phyloP scores from a whole-genome alignment of 495 filamentous ascomycete genomes.

The Penicillium macrosclerotiorum region DNA sequence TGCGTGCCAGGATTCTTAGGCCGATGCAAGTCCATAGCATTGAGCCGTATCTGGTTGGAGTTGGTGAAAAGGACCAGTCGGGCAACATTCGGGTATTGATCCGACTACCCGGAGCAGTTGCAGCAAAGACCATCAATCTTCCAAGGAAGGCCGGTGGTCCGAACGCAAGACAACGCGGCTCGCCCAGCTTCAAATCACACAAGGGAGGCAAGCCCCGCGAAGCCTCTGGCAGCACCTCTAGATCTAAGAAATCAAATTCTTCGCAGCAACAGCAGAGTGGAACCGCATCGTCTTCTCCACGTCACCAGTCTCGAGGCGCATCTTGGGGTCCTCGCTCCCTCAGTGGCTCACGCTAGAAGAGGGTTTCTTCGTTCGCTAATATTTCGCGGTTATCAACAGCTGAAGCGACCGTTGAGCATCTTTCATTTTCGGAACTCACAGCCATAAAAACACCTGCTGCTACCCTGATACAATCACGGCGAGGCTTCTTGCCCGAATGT shows the following conservation, averaged over 20 bases:
- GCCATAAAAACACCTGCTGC: too few species aligned
- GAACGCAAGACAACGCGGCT: conserved; percentile 25
- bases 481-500: too few species aligned
- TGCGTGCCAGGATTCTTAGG: conserved; percentile 36
- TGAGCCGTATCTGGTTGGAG: conserved; percentile 33
- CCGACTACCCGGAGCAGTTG: conserved; percentile 34
- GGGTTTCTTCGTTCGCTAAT: too few species aligned
- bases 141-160: conserved; percentile 29
- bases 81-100: conserved; percentile 34
- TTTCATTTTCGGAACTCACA: neutral
- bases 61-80: conserved; percentile 35
- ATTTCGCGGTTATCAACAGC: conserved; percentile 3
- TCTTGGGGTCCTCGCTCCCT: conserved; percentile 31
- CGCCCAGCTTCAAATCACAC: conserved; percentile 33
- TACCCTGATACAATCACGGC: too few species aligned
- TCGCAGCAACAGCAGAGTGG: conserved; percentile 19
- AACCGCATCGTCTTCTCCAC: conserved; percentile 24
- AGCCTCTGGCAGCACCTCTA: conserved; percentile 11
- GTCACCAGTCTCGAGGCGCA: conserved; percentile 30
- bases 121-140: conserved; percentile 29
- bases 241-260: conserved; percentile 27
- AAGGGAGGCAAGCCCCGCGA: conserved; percentile 38
- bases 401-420: neutral
- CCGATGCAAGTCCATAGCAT: conserved; percentile 41
- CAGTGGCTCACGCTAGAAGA: conserved; percentile 22